Base-by-base conservation (phyloP, 768 basidiomycete genomes). In the Chalciporus piperatus region DNA sequence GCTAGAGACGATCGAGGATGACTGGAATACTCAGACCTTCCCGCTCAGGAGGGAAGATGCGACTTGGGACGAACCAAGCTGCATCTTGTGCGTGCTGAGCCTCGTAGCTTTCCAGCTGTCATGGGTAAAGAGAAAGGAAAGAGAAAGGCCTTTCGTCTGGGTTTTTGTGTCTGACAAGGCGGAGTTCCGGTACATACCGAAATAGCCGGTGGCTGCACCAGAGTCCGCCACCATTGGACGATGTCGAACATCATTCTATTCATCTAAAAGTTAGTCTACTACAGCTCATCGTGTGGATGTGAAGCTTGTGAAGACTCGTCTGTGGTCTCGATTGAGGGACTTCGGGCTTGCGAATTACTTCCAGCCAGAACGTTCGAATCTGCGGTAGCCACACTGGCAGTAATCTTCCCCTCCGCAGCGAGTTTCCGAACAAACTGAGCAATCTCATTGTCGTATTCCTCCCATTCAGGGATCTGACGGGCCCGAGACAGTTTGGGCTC, bases 401-500 rank as follows among this genome's bases (percentile, higher is more conserved):
- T 81, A 50, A 92, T 84, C 57, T 79, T 74, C 22, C 90, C 90
- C 25, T 82, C 76, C 12, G 83, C 76, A 3, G 87, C 84, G 41
- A 96, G 75, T 47, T 81, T 76, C 22, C 81, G 78, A 0, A 89
- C 85, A 55, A 99, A 92, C 23, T 72, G 77, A 2, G 95, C 87
- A 46, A 98, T 94, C 70, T 99, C 94, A 6, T 74, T 63, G 67
- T 99, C 96, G 64, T 98, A 98, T 44, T 82, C 81, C 56, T 96
- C 93, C 97, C 97, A 99, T 65, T 98, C 97, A 0, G 97, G 96
- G 47, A 98, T 97, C 61, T 93, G 85, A 33, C 95, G 82, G 4
- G 97, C 97, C 20, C 97, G 83, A 4, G 85, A 81, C 6, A 98
- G 78, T 68, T 98, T 99, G 6, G 95, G 95, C 65, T 98, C 97